Percentiles rank a stretch among this genome's conserved stretches.
phyloP scores from a whole-genome alignment of 345 rosid species.

The Carallia brachiata region DNA sequence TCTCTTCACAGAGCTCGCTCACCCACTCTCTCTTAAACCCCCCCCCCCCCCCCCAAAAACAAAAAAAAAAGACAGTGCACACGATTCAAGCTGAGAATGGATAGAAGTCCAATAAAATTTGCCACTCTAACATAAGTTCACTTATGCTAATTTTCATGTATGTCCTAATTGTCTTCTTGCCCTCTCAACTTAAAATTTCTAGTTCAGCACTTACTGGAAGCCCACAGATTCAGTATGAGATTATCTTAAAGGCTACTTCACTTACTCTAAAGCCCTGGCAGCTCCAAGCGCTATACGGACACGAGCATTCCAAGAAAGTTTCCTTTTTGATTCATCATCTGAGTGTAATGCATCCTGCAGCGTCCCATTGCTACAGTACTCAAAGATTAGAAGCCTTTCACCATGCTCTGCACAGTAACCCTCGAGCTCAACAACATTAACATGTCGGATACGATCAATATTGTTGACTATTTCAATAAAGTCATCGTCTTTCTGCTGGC shows the following conservation, averaged over 20 bases:
- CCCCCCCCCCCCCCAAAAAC: too few relatives aligned
- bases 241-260: conserved; percentile 9
- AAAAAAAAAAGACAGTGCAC: too few relatives aligned
- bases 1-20: too few relatives aligned
- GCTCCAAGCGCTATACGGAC: conserved; percentile 88
- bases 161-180: too few relatives aligned
- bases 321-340: conserved; percentile 68
- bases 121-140: too few relatives aligned
- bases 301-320: conserved; percentile 78
- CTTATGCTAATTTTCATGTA: too few relatives aligned
- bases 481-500: conserved; percentile 70
- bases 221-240: too few relatives aligned
- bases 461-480: conserved; percentile 76
- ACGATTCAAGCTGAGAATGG: too few relatives aligned
- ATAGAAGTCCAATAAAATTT: too few relatives aligned
- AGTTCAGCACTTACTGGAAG: too few relatives aligned
- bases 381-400: conserved; percentile 83
- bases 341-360: conserved; percentile 80
- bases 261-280: conserved; percentile 96
- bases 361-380: conserved; percentile 83
- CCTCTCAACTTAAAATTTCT: too few relatives aligned
- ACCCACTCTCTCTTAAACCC: too few relatives aligned
- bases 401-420: conserved; percentile 98
- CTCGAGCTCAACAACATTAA: conserved; percentile 78
- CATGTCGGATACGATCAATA: conserved; percentile 78